Base-by-base conservation (phyloP, 495 filamentous ascomycete species). In the Penicillium cinerascens region DNA sequence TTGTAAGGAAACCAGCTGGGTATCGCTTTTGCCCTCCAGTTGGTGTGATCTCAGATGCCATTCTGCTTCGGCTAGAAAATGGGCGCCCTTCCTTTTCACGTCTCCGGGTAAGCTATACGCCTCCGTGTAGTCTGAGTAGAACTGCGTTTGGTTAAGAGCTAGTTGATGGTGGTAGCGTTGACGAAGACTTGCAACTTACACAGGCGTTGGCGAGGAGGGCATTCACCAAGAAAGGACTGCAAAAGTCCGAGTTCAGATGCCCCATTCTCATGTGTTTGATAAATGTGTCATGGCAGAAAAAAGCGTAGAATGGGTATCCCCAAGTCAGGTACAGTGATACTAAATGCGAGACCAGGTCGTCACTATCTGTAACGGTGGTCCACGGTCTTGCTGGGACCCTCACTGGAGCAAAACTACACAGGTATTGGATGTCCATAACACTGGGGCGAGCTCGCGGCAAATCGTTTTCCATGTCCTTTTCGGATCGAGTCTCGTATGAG, bases 161-260 rank as follows among this genome's bases (percentile, higher is more conserved):
- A 25, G 40, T 22, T 25, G 29, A 33, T 16, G 7, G 36, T 16
- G 6, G 39, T 20, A n/a, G 1, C 10, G 6, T 16, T 6, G 20
- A 25, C 11, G 20, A n/a, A 23, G 41, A 2, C 5, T 23, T 13
- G 11, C 15, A 35, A 58, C 60, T 52, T 50, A 70, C 67, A 36
- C 61, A 70, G 16, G 67, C 64, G 43, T 70, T 56, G 40, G 73
- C 72, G 23, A 74, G 73, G 7, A 78, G 63, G 4, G 71, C 68
- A 54, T 78, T 76, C 42, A 78, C 73, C 5, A 78, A 68, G 42
- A 76, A 67, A 0, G 70, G 64, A 10, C 70, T 74, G 55, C 73
- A 78, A 23, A 73, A 70, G 44, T 66, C 55, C 7, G 63, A 66
- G 17, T 65, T 47, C 25, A 65, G 37, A 26, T 63, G 41, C 0